A percentile compares a stretch with the other conserved stretches of the same genome.
phyloP scores from a whole-genome alignment of 192 early-diverging fungal genomes.

The Entophlyctis luteolus region DNA sequence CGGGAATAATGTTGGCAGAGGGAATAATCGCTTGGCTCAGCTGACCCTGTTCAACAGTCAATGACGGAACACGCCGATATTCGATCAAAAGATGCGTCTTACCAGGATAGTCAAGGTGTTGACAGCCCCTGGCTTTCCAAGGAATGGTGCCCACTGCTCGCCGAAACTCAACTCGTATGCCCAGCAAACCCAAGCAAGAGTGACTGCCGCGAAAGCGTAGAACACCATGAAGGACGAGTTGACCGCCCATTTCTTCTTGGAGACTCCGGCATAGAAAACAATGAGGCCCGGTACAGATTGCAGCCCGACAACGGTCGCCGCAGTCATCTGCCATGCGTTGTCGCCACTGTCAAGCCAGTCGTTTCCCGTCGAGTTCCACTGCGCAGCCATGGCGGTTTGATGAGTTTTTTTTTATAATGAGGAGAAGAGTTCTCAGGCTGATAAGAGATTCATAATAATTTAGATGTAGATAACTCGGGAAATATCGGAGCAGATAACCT shows the following conservation, averaged over 20 bases:
- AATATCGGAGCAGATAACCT: too few relatives aligned
- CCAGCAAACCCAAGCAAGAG: conserved; percentile 1
- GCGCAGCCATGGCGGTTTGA: not conserved
- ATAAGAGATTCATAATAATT: too few relatives aligned
- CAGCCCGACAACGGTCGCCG: not conserved
- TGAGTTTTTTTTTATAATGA: too few relatives aligned
- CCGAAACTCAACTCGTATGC: not conserved
- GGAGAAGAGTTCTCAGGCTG: too few relatives aligned
- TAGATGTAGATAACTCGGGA: too few relatives aligned
- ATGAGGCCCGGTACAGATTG: conserved; percentile 77
- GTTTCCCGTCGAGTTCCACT: not conserved
- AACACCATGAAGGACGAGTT: not conserved
- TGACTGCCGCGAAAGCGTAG: conserved; percentile 4
- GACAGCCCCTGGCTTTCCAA: conserved; percentile 2
- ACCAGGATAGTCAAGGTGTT: not conserved
- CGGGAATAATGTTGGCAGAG: not conserved
- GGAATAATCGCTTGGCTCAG: conserved; percentile 1
- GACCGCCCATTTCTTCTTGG: conserved; percentile 41
- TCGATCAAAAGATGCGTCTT: not conserved
- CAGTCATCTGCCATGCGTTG: not conserved
- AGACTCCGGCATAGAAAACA: conserved; percentile 94
- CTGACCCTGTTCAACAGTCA: not conserved
- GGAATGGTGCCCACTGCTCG: conserved; percentile 9
- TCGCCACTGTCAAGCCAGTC: not conserved
- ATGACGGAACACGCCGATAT: not conserved